Evolutionary conservation across 169 alveolate species (phyloP).

Genomic region (Eimeria necatrix): DNA sequence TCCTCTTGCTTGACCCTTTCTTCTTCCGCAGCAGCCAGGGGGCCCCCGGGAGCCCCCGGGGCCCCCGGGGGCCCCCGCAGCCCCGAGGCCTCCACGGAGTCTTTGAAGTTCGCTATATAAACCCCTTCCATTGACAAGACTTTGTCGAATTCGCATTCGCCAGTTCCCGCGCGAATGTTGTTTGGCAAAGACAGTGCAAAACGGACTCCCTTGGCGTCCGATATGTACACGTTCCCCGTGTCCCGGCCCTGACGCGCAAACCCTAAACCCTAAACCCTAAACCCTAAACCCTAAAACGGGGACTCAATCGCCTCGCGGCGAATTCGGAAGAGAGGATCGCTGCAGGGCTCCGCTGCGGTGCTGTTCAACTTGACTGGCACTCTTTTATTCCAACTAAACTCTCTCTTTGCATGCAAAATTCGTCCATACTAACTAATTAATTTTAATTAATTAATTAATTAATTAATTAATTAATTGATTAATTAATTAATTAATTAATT

Average conservation of each 20-base stretch:
- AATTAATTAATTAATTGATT: too few species aligned
- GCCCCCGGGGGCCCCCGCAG: slow-evolving; percentile 61
- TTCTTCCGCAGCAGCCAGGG: slow-evolving; percentile 82
- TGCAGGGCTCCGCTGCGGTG: neutral
- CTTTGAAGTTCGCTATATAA: slow-evolving; percentile 96
- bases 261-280: neutral
- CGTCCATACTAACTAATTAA: neutral
- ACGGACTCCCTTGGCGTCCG: slow-evolving; percentile 96
- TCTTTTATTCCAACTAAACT: too few species aligned
- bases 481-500: neutral
- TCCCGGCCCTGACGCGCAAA: slow-evolving; percentile 80
- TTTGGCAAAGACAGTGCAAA: slow-evolving; percentile 95
- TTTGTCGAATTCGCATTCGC: slow-evolving; percentile 97
- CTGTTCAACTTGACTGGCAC: too few species aligned
- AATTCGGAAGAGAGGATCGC: neutral
- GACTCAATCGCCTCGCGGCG: neutral
- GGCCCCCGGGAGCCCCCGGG: slow-evolving; percentile 22
- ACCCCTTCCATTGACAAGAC: slow-evolving; percentile 97
- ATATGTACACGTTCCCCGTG: slow-evolving; percentile 97
- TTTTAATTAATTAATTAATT: too few species aligned
- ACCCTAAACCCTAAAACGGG: neutral
- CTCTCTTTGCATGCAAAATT: neutral
- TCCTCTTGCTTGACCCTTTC: slow-evolving; percentile 82
- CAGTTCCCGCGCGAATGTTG: slow-evolving; percentile 94
- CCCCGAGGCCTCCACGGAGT: slow-evolving; percentile 86